Evolutionary conservation across 306 rosid species (phyloP).

Genomic region (Casuarina glauca): DNA sequence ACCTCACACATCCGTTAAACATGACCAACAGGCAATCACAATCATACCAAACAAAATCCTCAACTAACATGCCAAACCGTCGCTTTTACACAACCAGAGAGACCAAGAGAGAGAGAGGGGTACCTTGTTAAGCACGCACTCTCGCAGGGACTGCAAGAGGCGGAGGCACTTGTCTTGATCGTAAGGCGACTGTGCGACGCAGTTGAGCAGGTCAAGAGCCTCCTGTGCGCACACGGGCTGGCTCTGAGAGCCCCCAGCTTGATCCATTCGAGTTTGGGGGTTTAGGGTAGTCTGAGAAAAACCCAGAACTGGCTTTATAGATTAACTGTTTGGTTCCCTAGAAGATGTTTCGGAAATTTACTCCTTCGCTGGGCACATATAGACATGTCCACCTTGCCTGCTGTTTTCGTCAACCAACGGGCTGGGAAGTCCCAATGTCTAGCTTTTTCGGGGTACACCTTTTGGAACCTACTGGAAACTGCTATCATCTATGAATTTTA

Average conservation of each 20-base stretch:
- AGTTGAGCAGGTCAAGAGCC: conserved; percentile 72
- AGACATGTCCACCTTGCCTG: background rate
- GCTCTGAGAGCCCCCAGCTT: conserved; percentile 18
- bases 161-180: conserved; percentile 64
- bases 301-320: background rate
- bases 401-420: background rate
- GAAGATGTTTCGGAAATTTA: background rate
- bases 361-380: background rate
- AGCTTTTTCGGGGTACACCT: too few species aligned
- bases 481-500: too few species aligned
- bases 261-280: conserved; percentile 45
- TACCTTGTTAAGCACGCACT: conserved; percentile 80
- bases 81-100: background rate
- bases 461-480: too few species aligned
- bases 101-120: background rate
- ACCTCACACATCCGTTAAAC: background rate
- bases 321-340: conserved; percentile 2
- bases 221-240: conserved; percentile 69
- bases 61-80: background rate
- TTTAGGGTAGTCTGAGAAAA: conserved; percentile 22
- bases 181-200: conserved; percentile 62
- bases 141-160: conserved; percentile 62
- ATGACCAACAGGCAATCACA: background rate
- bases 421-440: background rate
- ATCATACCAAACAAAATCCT: background rate